phyloP scores from a whole-genome alignment of 228 moss, liverwort and hornwort genomes.

The Sphagnum fallax region DNA sequence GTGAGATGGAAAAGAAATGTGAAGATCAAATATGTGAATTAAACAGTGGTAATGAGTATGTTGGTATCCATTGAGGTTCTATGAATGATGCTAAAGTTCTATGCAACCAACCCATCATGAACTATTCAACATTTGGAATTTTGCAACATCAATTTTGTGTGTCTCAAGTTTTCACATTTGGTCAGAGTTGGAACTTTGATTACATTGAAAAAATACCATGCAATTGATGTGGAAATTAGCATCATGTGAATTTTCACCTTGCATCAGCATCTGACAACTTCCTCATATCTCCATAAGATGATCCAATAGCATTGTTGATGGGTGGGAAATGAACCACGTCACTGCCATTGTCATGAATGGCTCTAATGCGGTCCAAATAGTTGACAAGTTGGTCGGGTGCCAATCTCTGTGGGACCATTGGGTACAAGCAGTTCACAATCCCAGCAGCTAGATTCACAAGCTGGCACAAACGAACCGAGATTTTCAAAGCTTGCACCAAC shows the following conservation, averaged over 20 bases:
- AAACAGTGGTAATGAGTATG: neutral
- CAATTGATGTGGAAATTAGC: neutral
- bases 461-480: neutral
- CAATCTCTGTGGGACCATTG: neutral
- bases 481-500: neutral
- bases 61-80: neutral
- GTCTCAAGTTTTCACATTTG: neutral
- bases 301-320: neutral
- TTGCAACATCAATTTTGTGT: no score
- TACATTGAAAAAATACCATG: neutral
- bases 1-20: neutral
- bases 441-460: neutral
- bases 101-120: no score
- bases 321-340: neutral
- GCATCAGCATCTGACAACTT: slow-evolving; percentile 1
- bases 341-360: neutral
- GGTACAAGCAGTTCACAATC: slow-evolving; percentile 1
- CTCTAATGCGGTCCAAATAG: neutral
- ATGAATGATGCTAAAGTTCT: no score
- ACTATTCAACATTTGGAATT: no score
- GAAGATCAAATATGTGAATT: neutral
- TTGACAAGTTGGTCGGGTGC: neutral
- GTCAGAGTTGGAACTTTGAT: neutral
- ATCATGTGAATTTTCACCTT: neutral
- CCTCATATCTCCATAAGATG: neutral